Evolutionary conservation across 1,139 yeast species (phyloP), one percentile per base, ranked within the genome.

Genomic region (Pichia sp.): DNA sequence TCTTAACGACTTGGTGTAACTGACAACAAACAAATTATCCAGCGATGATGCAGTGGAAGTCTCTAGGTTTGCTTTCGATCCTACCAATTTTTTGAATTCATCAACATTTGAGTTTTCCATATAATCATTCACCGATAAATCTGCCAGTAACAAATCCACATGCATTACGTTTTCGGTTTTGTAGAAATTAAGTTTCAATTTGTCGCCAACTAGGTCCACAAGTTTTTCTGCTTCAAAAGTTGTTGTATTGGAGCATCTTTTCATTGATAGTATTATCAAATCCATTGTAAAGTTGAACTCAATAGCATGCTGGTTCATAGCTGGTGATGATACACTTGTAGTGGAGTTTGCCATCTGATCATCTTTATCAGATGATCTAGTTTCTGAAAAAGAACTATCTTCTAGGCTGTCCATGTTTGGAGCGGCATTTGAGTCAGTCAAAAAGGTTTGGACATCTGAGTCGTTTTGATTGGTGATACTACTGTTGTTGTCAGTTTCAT

Each of bases 251-350:
- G 77, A 75, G 64, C 96, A 89, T 61, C 93, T 79, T 38, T 81
- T 79, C 38, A 93, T 71, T 0, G 92, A 78, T 40, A 92, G 62
- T 43, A 79, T 75, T 3, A 89, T 85, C 23, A 74, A 65, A 42
- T 82, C 87, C 46, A 93, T 85, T 41, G 79, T 78, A 63, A 95
- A 84, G 45, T 79, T 75, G 62, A 92, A 77, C 58, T 90, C 96
- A 63, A 93, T 78, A 29, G 75, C 67, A 59, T 81, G 88, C 64
- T 89, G 96, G 0, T 70, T 45, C 15, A 48, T 49, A 1, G 56
- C 50, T 7, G 56, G 47, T 5, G 59, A 52, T 2, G 57, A 47
- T 2, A 19, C n/a, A 26, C 40, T 52, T 10, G 44, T 43, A 4
- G 30, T 38, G 5, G 57, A 53, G 31, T 31, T 42, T 15, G 44